Conservation (phyloP, 2,329 filamentous ascomycete species). For the Beauveria sp. region DNA sequence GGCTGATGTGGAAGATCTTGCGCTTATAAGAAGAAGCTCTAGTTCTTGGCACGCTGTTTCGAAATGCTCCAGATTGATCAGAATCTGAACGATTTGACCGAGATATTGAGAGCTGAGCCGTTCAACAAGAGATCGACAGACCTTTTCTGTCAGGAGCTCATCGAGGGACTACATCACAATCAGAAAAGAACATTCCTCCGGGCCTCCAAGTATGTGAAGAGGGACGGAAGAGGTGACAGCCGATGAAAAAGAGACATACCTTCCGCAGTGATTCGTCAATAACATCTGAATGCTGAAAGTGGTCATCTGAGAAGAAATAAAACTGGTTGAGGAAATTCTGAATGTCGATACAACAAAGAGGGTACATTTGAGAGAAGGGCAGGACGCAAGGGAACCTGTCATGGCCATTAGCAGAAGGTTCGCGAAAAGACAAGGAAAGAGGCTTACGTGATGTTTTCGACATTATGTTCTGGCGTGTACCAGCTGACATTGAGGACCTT, state of each 20-base stretch:
- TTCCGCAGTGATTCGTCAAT: slow-evolving; percentile 87
- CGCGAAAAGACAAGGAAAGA: background rate
- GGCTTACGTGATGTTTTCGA: slow-evolving; percentile 65
- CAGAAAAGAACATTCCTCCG: background rate
- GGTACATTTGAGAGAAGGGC: slow-evolving; percentile 98
- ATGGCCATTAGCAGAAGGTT: background rate
- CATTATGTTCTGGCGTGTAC: slow-evolving; percentile 78
- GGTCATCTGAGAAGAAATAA: slow-evolving; percentile 94
- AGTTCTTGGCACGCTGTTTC: slow-evolving; percentile 87
- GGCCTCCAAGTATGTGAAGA: background rate
- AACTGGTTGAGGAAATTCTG: slow-evolving; percentile 97
- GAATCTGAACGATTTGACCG: slow-evolving; percentile 95
- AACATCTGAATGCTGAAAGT: slow-evolving; percentile 82
- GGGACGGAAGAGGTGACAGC: background rate
- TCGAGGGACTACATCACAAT: slow-evolving; percentile 62
- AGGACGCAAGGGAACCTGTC: slow-evolving; percentile 84
- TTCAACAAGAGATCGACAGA: slow-evolving; percentile 84
- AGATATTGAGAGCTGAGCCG: slow-evolving; percentile 86
- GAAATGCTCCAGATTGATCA: slow-evolving; percentile 96
- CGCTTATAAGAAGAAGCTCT: slow-evolving; percentile 76
- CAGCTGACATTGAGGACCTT: slow-evolving; percentile 95
- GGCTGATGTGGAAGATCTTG: slow-evolving; percentile 72
- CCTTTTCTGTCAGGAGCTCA: slow-evolving; percentile 84
- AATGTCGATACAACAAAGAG: slow-evolving; percentile 95
- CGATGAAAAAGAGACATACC: slow-evolving; percentile 31